Conservation (phyloP, 2,329 filamentous ascomycete genomes). For the Amesomyces nigricolor region DNA sequence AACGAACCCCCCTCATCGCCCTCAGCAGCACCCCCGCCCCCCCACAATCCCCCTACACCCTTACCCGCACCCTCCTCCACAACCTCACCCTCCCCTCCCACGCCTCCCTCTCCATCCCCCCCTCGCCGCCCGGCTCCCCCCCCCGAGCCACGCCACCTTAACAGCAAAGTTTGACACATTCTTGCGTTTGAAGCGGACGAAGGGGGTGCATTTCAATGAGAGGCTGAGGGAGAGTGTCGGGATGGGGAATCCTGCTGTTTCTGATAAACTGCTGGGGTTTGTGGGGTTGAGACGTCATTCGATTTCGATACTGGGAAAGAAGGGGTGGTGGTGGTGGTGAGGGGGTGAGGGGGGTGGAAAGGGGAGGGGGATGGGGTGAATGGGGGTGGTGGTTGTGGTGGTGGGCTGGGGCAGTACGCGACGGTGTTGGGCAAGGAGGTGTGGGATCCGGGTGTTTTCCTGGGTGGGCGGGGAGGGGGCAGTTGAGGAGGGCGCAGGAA, state of each 20-base stretch:
- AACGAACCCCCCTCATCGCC: slow-evolving; percentile 19
- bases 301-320: slow-evolving; percentile 37
- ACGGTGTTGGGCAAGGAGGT: slow-evolving; percentile 53
- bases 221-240: slow-evolving; percentile 62
- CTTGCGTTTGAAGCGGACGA: slow-evolving; percentile 64
- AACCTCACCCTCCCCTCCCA: slow-evolving; percentile 67
- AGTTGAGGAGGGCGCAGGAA: slow-evolving; percentile 45
- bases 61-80: slow-evolving; percentile 58
- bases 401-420: slow-evolving; percentile 53
- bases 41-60: slow-evolving; percentile 61
- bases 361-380: slow-evolving; percentile 31
- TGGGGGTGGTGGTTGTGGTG: slow-evolving; percentile 24
- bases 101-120: slow-evolving; percentile 68
- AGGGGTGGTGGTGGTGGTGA: slow-evolving; percentile 20
- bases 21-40: not conserved
- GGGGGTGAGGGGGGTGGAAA: slow-evolving; percentile 14
- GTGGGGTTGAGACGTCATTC: slow-evolving; percentile 42
- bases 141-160: slow-evolving; percentile 34
- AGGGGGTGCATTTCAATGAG: slow-evolving; percentile 72
- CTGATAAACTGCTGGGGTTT: slow-evolving; percentile 67
- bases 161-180: slow-evolving; percentile 69
- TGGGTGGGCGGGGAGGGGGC: slow-evolving; percentile 46
- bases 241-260: slow-evolving; percentile 65
- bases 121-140: slow-evolving; percentile 61
- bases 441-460: slow-evolving; percentile 57